Percentiles rank a stretch among this genome's conserved stretches.
phyloP scores from a whole-genome alignment of 176 grass and related monocot genomes.

The Paspalum vaginatum region DNA sequence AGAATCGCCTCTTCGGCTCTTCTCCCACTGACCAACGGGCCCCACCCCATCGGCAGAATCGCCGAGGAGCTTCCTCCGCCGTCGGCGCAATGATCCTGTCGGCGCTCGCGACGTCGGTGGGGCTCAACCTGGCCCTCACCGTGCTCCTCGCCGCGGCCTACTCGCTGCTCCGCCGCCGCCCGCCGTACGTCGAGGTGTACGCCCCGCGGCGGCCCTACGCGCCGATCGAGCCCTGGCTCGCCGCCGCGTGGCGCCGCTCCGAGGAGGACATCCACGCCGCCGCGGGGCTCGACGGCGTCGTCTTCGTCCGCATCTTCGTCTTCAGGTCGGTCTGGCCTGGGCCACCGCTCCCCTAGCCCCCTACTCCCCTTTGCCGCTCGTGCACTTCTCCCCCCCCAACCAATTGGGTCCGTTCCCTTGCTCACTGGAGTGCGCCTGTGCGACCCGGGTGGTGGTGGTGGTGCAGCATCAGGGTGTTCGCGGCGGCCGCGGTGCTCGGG shows the following conservation, averaged over 20 bases:
- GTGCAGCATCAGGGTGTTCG: slow-evolving; percentile 78
- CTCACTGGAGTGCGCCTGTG: background rate
- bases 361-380: background rate
- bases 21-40: slow-evolving; percentile 15
- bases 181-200: slow-evolving; percentile 61
- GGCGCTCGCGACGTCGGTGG: slow-evolving; percentile 86
- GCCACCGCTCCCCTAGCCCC: background rate
- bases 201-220: slow-evolving; percentile 63
- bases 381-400: no score
- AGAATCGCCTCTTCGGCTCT: background rate
- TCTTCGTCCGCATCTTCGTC: slow-evolving; percentile 84
- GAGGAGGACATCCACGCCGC: slow-evolving; percentile 76
- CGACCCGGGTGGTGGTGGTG: background rate
- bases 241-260: slow-evolving; percentile 59
- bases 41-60: slow-evolving; percentile 31
- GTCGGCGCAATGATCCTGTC: slow-evolving; percentile 73
- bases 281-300: slow-evolving; percentile 81
- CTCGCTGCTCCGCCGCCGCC: slow-evolving; percentile 71
- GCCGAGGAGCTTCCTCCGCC: background rate
- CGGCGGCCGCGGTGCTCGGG: slow-evolving; percentile 68
- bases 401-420: background rate
- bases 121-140: slow-evolving; percentile 78
- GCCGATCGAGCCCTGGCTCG: slow-evolving; percentile 62
- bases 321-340: slow-evolving; percentile 80
- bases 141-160: slow-evolving; percentile 68